These are phyloP conservation scores for Saururus chinensis DNA, from an alignment of 164 flowering plant genomes.

Conservation along the genomic window DNA sequence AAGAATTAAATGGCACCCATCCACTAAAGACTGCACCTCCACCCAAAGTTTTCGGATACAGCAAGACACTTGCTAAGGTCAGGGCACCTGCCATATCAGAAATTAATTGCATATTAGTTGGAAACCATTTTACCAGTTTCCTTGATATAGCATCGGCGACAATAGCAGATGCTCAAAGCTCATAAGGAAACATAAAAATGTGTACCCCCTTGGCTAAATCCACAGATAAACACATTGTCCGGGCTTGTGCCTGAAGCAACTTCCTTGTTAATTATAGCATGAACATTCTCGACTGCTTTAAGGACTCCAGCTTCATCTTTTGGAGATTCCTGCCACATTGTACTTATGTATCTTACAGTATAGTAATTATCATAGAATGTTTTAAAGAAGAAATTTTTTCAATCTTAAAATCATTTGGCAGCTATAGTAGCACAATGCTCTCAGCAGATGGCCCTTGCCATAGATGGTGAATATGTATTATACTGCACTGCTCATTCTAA, in stretches of 20 bases:
- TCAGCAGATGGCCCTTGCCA: too few species aligned
- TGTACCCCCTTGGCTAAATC: constrained; percentile 98
- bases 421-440: too few species aligned
- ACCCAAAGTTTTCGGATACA: constrained; percentile 80
- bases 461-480: too few species aligned
- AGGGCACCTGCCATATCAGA: constrained; percentile 60
- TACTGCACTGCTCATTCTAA: too few species aligned
- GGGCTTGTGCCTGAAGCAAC: constrained; percentile 69
- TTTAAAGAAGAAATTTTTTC: too few species aligned
- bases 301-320: constrained; percentile 57
- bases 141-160: neutral
- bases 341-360: neutral
- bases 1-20: constrained; percentile 80
- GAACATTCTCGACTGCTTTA: constrained; percentile 78
- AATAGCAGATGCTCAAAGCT: neutral
- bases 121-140: neutral
- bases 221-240: constrained; percentile 74
- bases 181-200: constrained; percentile 5
- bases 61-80: constrained; percentile 82
- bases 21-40: constrained; percentile 96
- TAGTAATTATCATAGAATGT: too few species aligned
- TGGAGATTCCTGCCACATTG: constrained; percentile 58
- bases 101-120: neutral
- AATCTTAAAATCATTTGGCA: too few species aligned
- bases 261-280: constrained; percentile 86